Conservation (phyloP, 2,329 filamentous ascomycete species). For the Hymenoscyphus repandus region DNA sequence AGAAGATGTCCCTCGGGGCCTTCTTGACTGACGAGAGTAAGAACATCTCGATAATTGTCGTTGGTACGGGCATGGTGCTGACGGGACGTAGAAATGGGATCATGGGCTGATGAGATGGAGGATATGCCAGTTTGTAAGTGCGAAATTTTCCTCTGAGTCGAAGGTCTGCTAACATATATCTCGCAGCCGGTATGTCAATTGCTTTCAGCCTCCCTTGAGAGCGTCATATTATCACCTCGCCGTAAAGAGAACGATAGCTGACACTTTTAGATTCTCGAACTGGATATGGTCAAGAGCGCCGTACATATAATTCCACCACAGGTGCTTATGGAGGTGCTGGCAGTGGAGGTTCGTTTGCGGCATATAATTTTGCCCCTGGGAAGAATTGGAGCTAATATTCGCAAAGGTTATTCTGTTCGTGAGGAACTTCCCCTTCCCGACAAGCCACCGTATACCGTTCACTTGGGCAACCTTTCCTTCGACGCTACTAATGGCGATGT, state of each 20-base stretch:
- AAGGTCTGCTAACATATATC: constrained; percentile 23
- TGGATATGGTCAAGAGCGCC: constrained; percentile 29
- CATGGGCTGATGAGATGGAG: constrained; percentile 99
- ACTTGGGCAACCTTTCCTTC: constrained; percentile 94
- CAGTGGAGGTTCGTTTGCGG: constrained; percentile 25
- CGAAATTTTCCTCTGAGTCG: background rate
- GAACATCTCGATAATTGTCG: constrained; percentile 33
- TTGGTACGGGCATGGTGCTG: constrained; percentile 35
- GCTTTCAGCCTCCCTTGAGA: background rate
- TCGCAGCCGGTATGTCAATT: constrained; percentile 30
- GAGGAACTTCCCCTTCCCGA: constrained; percentile 82
- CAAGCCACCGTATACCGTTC: constrained; percentile 90
- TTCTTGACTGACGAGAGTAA: constrained; percentile 90
- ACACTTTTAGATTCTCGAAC: constrained; percentile 30
- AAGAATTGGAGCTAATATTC: constrained; percentile 12
- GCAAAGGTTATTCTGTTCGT: constrained; percentile 54
- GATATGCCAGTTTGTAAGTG: constrained; percentile 46
- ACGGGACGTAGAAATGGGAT: constrained; percentile 60
- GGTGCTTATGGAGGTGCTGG: constrained; percentile 28
- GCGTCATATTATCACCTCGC: background rate
- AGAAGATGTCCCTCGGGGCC: constrained; percentile 97
- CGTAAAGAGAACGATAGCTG: constrained; percentile 7
- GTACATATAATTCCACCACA: constrained; percentile 30
- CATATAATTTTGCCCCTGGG: constrained; percentile 7
- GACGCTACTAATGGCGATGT: constrained; percentile 83